phyloP scores from a whole-genome alignment of 2,329 filamentous ascomycete species.

The Teratosphaeria gauchensis region DNA sequence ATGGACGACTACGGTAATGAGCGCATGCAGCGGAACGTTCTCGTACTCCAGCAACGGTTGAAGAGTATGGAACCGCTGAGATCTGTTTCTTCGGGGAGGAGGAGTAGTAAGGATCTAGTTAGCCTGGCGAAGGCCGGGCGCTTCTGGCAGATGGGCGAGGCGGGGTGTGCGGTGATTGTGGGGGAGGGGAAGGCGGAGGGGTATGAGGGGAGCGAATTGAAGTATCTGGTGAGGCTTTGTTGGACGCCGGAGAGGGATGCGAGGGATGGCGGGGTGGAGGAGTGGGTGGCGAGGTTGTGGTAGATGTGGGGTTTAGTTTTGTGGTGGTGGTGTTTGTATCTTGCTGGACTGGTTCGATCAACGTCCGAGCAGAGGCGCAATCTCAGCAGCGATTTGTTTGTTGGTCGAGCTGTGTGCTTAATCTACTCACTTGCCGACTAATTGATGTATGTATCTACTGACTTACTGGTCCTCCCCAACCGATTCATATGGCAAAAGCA shows the following conservation, averaged over 20 bases:
- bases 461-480: too few species aligned
- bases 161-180: slow-evolving; percentile 37
- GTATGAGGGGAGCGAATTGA: slow-evolving; percentile 31
- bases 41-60: slow-evolving; percentile 91
- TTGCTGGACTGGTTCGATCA: too few species aligned
- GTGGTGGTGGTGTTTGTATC: neutral
- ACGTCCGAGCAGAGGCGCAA: too few species aligned
- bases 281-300: slow-evolving; percentile 7
- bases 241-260: slow-evolving; percentile 18
- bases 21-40: slow-evolving; percentile 86
- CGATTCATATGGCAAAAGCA: too few species aligned
- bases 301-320: neutral
- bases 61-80: slow-evolving; percentile 71
- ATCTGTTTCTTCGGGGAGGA: neutral
- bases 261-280: slow-evolving; percentile 12
- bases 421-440: too few species aligned
- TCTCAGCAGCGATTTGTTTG: too few species aligned
- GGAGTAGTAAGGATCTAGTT: slow-evolving; percentile 35
- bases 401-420: too few species aligned
- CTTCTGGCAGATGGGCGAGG: slow-evolving; percentile 62
- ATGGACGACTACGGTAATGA: slow-evolving; percentile 79
- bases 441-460: too few species aligned
- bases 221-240: slow-evolving; percentile 31
- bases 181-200: slow-evolving; percentile 17
- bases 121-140: slow-evolving; percentile 50